Evolutionary conservation across 1,284 basidiomycete genomes (phyloP).

Genomic region (Moesziomyces sp.): DNA sequence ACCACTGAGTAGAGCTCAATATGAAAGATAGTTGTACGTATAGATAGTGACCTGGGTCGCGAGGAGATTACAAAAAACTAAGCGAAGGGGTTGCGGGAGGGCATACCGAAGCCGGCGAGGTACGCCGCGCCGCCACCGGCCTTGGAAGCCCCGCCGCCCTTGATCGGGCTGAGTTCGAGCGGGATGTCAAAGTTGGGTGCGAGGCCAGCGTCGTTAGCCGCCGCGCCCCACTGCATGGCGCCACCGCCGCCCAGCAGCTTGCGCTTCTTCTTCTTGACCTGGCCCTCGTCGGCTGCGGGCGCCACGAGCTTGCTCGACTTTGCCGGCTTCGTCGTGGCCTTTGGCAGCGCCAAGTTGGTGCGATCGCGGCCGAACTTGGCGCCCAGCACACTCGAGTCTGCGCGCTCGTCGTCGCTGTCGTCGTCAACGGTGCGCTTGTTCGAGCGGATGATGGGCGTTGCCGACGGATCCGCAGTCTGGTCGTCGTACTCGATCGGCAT

Average conservation of each 20-base stretch:
- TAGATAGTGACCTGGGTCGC: too few species aligned
- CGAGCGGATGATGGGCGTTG: conserved; percentile 42
- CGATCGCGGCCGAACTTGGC: conserved; percentile 38
- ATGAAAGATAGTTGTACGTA: too few species aligned
- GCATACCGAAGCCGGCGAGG: conserved; percentile 28
- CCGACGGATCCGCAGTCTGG: conserved; percentile 41
- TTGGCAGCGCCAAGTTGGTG: conserved; percentile 17
- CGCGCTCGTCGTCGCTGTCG: conserved; percentile 15
- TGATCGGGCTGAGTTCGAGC: conserved; percentile 40
- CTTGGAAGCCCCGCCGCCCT: conserved; percentile 8
- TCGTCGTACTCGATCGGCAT: conserved; percentile 38
- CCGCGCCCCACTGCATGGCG: conserved; percentile 32
- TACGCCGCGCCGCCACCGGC: conserved; percentile 11
- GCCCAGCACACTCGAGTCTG: conserved; percentile 24
- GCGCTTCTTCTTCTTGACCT: conserved; percentile 44
- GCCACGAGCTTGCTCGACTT: conserved; percentile 3
- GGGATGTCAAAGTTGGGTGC: conserved; percentile 49
- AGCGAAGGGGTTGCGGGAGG: conserved; percentile 20
- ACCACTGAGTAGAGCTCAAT: too few species aligned
- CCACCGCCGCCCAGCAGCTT: conserved; percentile 28
- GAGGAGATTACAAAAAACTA: conserved; percentile 1
- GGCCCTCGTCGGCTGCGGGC: conserved; percentile 4
- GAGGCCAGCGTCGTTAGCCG: conserved; percentile 18
- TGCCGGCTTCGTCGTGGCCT: not conserved
- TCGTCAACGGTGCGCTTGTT: conserved; percentile 17